Percentiles rank a stretch among this genome's conserved stretches.
phyloP scores from a whole-genome alignment of 352 stramenopile genomes.

The Globisporangium carolinianum region DNA sequence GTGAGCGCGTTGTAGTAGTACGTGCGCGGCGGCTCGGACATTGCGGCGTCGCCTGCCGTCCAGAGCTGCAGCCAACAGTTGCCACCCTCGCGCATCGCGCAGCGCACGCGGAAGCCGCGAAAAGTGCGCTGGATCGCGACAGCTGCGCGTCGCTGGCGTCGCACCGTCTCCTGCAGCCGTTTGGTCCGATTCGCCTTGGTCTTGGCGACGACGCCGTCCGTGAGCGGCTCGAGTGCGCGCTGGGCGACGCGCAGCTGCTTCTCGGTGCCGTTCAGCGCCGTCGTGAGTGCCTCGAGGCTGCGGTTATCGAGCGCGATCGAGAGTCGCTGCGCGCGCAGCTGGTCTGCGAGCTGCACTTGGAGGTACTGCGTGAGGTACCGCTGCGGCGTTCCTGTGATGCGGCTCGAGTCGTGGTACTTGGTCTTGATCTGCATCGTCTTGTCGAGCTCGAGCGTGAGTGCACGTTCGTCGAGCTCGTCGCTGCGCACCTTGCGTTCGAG shows the following conservation, averaged over 20 bases:
- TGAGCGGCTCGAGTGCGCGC: slow-evolving; percentile 83
- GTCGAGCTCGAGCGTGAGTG: slow-evolving; percentile 61
- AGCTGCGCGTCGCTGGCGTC: slow-evolving; percentile 47
- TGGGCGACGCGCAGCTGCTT: slow-evolving; percentile 61
- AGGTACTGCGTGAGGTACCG: slow-evolving; percentile 92
- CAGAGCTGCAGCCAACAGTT: slow-evolving; percentile 74
- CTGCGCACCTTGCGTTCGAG: slow-evolving; percentile 26
- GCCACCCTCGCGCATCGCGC: slow-evolving; percentile 53
- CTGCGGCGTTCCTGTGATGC: slow-evolving; percentile 84
- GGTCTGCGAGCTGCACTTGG: slow-evolving; percentile 84
- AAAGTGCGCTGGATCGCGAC: slow-evolving; percentile 79
- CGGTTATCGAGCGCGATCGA: slow-evolving; percentile 49
- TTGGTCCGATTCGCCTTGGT: slow-evolving; percentile 59
- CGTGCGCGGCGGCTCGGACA: slow-evolving; percentile 1
- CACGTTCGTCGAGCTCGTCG: slow-evolving; percentile 48
- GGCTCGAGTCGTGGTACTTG: slow-evolving; percentile 81
- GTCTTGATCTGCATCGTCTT: slow-evolving; percentile 83
- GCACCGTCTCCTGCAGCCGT: slow-evolving; percentile 68
- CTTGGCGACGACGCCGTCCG: slow-evolving; percentile 70
- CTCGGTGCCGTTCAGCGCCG: slow-evolving; percentile 50
- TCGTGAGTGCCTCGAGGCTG: slow-evolving; percentile 48
- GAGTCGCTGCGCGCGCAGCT: slow-evolving; percentile 66
- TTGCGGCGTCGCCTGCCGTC: slow-evolving; percentile 8
- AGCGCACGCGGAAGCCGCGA: slow-evolving; percentile 63
- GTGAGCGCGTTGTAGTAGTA: slow-evolving; percentile 87